These are phyloP conservation scores for Cyberlindnera petersonii DNA, from an alignment of 805 yeast species.

Conservation along the genomic window DNA sequence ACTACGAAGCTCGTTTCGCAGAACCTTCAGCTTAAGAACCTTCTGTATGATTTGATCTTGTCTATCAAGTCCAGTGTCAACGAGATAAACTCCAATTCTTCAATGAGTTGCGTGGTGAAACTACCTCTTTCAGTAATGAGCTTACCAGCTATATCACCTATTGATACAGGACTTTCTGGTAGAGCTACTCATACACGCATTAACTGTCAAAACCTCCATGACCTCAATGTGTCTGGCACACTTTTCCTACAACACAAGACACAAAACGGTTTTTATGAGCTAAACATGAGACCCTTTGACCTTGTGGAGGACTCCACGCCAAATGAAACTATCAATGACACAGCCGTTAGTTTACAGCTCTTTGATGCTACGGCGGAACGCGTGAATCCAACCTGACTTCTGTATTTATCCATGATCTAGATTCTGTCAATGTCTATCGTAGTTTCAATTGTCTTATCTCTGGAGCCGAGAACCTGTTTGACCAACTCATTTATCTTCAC, in stretches of 20 bases:
- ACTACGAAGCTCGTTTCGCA: slow-evolving; percentile 40
- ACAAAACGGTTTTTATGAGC: slow-evolving; percentile 31
- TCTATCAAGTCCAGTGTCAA: slow-evolving; percentile 41
- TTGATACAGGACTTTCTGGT: no score
- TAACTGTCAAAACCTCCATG: slow-evolving; percentile 21
- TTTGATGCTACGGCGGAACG: slow-evolving; percentile 50
- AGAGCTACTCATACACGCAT: neutral
- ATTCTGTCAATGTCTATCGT: slow-evolving; percentile 41
- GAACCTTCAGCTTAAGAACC: slow-evolving; percentile 48
- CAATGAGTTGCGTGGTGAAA: slow-evolving; percentile 26
- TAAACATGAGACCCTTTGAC: slow-evolving; percentile 48
- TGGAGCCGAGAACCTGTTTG: slow-evolving; percentile 26
- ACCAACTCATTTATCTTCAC: slow-evolving; percentile 44
- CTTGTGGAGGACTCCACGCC: slow-evolving; percentile 56
- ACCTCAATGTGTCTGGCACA: slow-evolving; percentile 17
- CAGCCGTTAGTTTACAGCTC: slow-evolving; percentile 48
- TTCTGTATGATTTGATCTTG: slow-evolving; percentile 55
- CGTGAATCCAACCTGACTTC: slow-evolving; percentile 36
- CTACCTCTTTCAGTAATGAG: slow-evolving; percentile 26
- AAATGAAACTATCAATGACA: slow-evolving; percentile 44
- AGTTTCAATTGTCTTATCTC: slow-evolving; percentile 33
- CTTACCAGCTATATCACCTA: slow-evolving; percentile 23
- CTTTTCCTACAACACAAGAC: slow-evolving; percentile 29
- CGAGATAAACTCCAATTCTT: slow-evolving; percentile 27
- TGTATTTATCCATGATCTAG: slow-evolving; percentile 9